A percentile compares a stretch with the other conserved stretches of the same genome.
Evolutionary conservation across 768 basidiomycete species (phyloP).

Genomic region (Amanita polypyramis): DNA sequence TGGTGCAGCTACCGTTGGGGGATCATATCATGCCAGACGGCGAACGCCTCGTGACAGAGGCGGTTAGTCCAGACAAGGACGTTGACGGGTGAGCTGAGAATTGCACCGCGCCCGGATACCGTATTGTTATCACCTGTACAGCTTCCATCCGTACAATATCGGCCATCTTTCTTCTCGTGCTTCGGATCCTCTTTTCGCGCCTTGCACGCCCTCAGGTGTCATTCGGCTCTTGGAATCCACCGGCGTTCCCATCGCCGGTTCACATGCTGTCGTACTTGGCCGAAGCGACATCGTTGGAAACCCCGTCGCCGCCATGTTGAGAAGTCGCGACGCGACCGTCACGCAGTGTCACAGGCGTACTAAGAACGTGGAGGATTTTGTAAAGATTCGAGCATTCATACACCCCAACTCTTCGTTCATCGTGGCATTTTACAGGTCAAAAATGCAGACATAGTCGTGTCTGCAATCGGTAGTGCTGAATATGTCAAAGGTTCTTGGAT

Average conservation of each 20-base stretch:
- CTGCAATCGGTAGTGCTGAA: constrained; percentile 91
- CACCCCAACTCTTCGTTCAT: background rate
- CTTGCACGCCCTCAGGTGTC: constrained; percentile 92
- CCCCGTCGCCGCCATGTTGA: constrained; percentile 85
- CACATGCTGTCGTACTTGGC: constrained; percentile 86
- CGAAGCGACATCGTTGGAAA: constrained; percentile 97
- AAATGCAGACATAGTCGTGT: constrained; percentile 85
- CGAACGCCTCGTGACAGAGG: constrained; percentile 89
- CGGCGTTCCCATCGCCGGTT: constrained; percentile 65
- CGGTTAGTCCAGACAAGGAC: constrained; percentile 89
- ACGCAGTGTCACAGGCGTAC: constrained; percentile 96
- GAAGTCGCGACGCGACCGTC: constrained; percentile 88
- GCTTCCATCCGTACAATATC: constrained; percentile 98
- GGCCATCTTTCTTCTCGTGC: constrained; percentile 90
- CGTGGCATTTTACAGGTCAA: constrained; percentile 42
- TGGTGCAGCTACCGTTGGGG: constrained; percentile 93
- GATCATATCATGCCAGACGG: constrained; percentile 71
- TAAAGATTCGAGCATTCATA: constrained; percentile 24
- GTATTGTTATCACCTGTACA: constrained; percentile 17
- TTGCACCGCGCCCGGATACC: background rate
- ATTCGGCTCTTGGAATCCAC: constrained; percentile 86
- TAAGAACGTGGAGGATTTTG: constrained; percentile 68
- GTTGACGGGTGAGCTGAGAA: constrained; percentile 73
- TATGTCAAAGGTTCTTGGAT: constrained; percentile 91
- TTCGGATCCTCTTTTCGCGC: constrained; percentile 79